Evolutionary conservation across 106 monocot genomes (phyloP).

Genomic region (Vanilla planifolia): DNA sequence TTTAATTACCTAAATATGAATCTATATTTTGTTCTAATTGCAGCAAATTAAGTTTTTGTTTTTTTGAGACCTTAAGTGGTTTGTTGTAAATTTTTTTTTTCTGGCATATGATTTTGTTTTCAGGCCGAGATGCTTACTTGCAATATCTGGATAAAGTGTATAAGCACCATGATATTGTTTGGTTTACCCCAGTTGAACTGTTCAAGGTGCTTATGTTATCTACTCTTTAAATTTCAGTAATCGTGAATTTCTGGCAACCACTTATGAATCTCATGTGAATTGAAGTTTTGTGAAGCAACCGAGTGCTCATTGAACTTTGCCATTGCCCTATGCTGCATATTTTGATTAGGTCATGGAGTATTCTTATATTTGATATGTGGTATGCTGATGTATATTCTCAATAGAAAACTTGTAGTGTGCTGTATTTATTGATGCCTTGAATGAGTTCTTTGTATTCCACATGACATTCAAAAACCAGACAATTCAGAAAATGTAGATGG

Average conservation of each 20-base stretch:
- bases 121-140: constrained; percentile 74
- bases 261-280: not conserved
- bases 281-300: not conserved
- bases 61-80: not conserved
- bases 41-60: not conserved
- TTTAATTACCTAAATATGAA: not conserved
- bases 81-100: not conserved
- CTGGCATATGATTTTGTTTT: not conserved
- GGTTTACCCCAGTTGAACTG: constrained; percentile 99
- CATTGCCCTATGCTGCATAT: no score
- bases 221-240: not conserved
- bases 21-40: not conserved
- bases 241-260: not conserved
- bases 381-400: no score
- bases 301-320: not conserved
- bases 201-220: constrained; percentile 65
- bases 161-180: constrained; percentile 91
- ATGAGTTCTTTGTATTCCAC: no score
- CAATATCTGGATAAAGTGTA: constrained; percentile 70
- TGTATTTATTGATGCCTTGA: no score
- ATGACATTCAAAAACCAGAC: no score
- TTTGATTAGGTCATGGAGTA: no score
- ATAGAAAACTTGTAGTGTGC: no score
- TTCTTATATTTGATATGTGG: no score
- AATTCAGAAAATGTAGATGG: no score